Conservation (phyloP, 192 early-diverging fungal species). For the Dispira simplex region DNA sequence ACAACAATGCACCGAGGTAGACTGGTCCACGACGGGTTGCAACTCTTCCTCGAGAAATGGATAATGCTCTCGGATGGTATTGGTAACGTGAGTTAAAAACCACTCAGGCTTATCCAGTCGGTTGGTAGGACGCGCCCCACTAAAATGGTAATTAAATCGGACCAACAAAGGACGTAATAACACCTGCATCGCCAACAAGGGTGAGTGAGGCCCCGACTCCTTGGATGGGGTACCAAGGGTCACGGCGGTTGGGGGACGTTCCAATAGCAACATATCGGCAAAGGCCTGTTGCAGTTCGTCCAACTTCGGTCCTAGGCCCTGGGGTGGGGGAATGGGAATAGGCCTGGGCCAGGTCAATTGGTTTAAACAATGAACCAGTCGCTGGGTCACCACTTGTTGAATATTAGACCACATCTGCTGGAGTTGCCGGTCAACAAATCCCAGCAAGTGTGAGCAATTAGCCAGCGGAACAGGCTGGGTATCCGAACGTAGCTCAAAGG, state of each 20-base stretch:
- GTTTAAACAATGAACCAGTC: neutral
- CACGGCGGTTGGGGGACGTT: neutral
- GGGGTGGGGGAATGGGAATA: neutral
- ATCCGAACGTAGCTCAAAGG: neutral
- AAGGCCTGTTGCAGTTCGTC: constrained; percentile 3
- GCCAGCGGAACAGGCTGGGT: neutral
- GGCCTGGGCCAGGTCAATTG: constrained; percentile 1
- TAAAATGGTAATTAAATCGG: constrained; percentile 61
- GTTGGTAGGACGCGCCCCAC: constrained; percentile 47
- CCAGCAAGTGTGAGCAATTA: neutral
- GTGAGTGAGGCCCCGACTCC: neutral
- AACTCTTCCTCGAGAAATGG: constrained; percentile 45
- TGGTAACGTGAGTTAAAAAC: constrained; percentile 46
- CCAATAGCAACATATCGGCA: constrained; percentile 7
- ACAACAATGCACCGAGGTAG: constrained; percentile 25
- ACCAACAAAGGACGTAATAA: constrained; percentile 41
- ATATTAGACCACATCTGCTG: neutral
- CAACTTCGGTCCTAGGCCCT: neutral
- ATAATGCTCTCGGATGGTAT: constrained; percentile 37
- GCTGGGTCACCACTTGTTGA: neutral
- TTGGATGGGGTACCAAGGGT: no score
- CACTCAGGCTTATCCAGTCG: constrained; percentile 72
- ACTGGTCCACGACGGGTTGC: constrained; percentile 40
- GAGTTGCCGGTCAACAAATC: neutral
- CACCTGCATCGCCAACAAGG: constrained; percentile 8